These are phyloP conservation scores for Mortierella sp. DNA, from an alignment of 371 early-diverging fungal genomes.

Conservation along the genomic window DNA sequence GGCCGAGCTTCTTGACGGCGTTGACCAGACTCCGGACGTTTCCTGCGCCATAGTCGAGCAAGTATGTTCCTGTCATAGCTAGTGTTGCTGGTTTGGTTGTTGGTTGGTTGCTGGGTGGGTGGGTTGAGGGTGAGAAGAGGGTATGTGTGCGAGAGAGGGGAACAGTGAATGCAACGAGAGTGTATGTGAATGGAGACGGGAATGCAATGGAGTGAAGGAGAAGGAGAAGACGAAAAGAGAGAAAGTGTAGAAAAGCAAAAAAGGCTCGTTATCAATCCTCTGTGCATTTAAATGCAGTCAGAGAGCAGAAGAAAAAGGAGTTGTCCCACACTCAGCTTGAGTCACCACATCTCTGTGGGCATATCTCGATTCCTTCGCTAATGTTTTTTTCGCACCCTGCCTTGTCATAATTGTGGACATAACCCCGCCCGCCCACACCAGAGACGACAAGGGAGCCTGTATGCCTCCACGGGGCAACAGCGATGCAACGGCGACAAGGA, in stretches of 20 bases:
- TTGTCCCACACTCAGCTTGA: slow-evolving; percentile 34
- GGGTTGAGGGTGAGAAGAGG: background rate
- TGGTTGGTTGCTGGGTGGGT: background rate
- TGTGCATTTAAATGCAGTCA: slow-evolving; percentile 1
- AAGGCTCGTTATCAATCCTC: background rate
- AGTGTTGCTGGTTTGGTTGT: background rate
- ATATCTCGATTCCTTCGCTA: background rate
- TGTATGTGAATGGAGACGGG: background rate
- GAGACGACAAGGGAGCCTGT: background rate
- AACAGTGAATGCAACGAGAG: background rate
- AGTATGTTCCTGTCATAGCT: slow-evolving; percentile 74
- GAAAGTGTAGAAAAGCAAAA: background rate
- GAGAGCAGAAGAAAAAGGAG: background rate
- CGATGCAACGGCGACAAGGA: background rate
- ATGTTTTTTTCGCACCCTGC: background rate
- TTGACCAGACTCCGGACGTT: slow-evolving; percentile 97
- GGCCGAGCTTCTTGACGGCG: slow-evolving; percentile 91
- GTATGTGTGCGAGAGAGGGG: background rate
- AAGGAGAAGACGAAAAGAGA: background rate
- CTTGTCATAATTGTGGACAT: background rate
- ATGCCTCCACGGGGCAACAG: background rate
- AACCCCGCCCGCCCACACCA: background rate
- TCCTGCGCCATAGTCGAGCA: slow-evolving; percentile 98
- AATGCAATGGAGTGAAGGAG: background rate
- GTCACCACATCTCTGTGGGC: slow-evolving; percentile 17